phyloP scores from a whole-genome alignment of 2,329 filamentous ascomycete genomes.

The Neonectria magnoliae region DNA sequence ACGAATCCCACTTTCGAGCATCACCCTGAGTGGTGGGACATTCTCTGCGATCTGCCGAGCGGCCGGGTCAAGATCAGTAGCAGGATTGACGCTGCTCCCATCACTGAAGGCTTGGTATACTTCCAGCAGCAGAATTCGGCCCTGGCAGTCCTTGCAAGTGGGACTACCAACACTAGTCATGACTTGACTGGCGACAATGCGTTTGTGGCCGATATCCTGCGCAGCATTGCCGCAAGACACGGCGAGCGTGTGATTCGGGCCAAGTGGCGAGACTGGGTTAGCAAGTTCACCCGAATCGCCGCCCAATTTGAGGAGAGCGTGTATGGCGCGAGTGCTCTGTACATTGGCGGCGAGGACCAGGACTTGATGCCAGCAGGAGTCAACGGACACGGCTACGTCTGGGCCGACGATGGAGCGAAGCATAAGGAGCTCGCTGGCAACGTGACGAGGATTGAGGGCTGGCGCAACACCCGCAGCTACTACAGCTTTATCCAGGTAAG shows the following conservation, averaged over 20 bases:
- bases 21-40: conserved; percentile 98
- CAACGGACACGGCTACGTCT: conserved; percentile 92
- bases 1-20: conserved; percentile 96
- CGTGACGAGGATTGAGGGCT: conserved; percentile 92
- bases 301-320: conserved; percentile 96
- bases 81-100: conserved; percentile 80
- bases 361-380: conserved; percentile 67
- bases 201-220: conserved; percentile 88
- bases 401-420: conserved; percentile 84
- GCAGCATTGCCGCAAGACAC: conserved; percentile 84
- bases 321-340: conserved; percentile 90
- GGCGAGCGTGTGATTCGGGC: conserved; percentile 90
- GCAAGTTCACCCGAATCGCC: conserved; percentile 90
- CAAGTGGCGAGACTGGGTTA: conserved; percentile 95
- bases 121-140: conserved; percentile 83
- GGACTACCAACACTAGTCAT: conserved; percentile 52
- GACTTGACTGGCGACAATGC: conserved; percentile 87
- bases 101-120: conserved; percentile 86
- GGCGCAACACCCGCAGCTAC: conserved; percentile 94
- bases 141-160: conserved; percentile 61
- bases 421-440: conserved; percentile 90
- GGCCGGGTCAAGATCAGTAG: conserved; percentile 95
- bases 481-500: conserved; percentile 90
- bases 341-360: conserved; percentile 81
- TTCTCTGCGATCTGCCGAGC: conserved; percentile 91